A percentile compares a stretch with the other conserved stretches of the same genome.
phyloP scores from a whole-genome alignment of 1,284 basidiomycete species.

The Cerioporus squamosus region DNA sequence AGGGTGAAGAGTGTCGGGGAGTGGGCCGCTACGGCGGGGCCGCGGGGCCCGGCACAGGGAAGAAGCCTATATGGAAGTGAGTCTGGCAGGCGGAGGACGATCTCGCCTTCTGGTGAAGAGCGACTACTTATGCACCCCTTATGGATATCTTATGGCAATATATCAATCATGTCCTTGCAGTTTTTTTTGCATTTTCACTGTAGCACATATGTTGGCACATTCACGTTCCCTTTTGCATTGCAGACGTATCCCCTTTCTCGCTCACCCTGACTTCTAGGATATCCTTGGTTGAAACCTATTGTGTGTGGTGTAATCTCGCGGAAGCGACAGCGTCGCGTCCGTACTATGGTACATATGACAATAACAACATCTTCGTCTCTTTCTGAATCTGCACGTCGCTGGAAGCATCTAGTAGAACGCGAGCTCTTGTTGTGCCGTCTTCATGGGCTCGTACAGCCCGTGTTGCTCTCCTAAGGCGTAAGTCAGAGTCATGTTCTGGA shows the following conservation, averaged over 20 bases:
- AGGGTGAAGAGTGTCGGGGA: conserved; percentile 31
- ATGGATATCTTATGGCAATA: conserved; percentile 13
- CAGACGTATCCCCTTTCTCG: background rate
- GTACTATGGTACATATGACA: conserved; percentile 17
- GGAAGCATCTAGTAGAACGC: conserved; percentile 18
- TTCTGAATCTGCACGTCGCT: too few species aligned
- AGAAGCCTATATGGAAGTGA: conserved; percentile 26
- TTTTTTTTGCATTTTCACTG: conserved; percentile 3
- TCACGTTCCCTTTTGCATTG: background rate
- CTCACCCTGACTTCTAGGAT: background rate
- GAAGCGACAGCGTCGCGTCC: conserved; percentile 8
- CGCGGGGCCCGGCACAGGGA: conserved; percentile 7
- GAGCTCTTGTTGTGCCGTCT: conserved; percentile 37
- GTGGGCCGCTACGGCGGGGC: conserved; percentile 23
- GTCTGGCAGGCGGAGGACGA: conserved; percentile 3
- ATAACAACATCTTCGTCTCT: conserved; percentile 3
- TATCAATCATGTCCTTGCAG: background rate
- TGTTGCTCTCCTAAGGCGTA: conserved; percentile 87
- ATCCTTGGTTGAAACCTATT: background rate
- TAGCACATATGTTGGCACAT: background rate
- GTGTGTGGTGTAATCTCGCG: conserved; percentile 8
- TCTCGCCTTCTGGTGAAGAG: background rate
- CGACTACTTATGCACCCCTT: background rate
- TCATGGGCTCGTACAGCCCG: conserved; percentile 60
- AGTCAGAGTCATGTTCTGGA: conserved; percentile 77